phyloP scores from a whole-genome alignment of 495 filamentous ascomycete species.

The Baudoinia panamericana region DNA sequence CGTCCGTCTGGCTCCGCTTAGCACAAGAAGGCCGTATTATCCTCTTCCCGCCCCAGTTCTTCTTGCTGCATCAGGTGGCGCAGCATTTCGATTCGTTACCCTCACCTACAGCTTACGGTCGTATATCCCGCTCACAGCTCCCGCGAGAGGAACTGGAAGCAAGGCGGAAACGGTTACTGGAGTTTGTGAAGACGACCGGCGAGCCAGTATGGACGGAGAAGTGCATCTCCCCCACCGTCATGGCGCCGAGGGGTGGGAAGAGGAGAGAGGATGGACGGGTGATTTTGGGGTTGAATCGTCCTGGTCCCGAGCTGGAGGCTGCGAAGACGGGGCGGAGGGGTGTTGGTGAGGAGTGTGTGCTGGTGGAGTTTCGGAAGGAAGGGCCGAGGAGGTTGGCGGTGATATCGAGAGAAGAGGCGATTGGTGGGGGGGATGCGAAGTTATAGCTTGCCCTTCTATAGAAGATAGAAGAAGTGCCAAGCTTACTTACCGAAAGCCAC shows the following conservation, averaged over 20 bases:
- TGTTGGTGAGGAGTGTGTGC: constrained; percentile 58
- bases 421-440: constrained; percentile 2
- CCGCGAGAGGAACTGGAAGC: constrained; percentile 35
- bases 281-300: constrained; percentile 55
- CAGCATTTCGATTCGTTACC: constrained; percentile 41
- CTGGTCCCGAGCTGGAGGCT: constrained; percentile 53
- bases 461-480: no score
- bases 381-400: constrained; percentile 31
- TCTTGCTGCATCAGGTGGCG: constrained; percentile 55
- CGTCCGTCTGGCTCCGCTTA: constrained; percentile 52
- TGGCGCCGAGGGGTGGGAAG: constrained; percentile 31
- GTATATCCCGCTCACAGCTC: constrained; percentile 19
- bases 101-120: constrained; percentile 23
- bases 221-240: constrained; percentile 54
- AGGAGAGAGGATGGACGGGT: constrained; percentile 43
- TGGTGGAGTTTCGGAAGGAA: constrained; percentile 45
- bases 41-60: constrained; percentile 81
- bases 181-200: constrained; percentile 44
- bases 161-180: constrained; percentile 43
- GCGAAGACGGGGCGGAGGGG: constrained; percentile 45
- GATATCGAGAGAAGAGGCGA: constrained; percentile 25
- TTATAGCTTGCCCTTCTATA: no score
- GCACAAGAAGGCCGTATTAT: constrained; percentile 54
- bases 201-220: constrained; percentile 63
- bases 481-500: no score